phyloP scores from a whole-genome alignment of 2,329 filamentous ascomycete genomes.

The Penicillium nordicum region DNA sequence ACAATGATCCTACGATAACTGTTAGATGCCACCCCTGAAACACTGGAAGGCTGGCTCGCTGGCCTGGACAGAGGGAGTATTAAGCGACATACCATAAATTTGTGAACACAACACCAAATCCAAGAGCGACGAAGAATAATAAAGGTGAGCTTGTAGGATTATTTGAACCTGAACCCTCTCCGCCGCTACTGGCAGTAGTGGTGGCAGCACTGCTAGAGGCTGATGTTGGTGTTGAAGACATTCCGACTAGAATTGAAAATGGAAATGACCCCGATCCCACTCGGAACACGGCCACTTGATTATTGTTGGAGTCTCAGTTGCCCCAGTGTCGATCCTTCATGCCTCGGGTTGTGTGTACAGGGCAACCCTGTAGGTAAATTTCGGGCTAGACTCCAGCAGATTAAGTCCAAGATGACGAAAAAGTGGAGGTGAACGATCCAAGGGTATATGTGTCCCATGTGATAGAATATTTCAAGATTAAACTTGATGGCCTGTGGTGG shows the following conservation, averaged over 20 bases:
- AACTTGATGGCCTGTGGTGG: not conserved
- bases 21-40: conserved; percentile 8
- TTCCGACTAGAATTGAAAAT: conserved; percentile 12
- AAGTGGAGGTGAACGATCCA: not conserved
- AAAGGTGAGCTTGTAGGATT: conserved; percentile 66
- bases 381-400: not conserved
- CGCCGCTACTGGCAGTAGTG: conserved; percentile 26
- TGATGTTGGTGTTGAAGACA: conserved; percentile 31
- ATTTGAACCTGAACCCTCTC: conserved; percentile 37
- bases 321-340: conserved; percentile 6
- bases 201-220: conserved; percentile 26
- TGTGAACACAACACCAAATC: conserved; percentile 97
- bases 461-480: not conserved
- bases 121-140: conserved; percentile 90
- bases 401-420: not conserved
- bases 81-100: conserved; percentile 78
- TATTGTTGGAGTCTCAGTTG: conserved; percentile 4
- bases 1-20: conserved; percentile 83
- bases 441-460: not conserved
- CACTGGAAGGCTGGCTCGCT: not conserved
- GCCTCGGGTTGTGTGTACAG: conserved; percentile 5
- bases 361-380: not conserved
- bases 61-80: not conserved
- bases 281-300: not conserved
- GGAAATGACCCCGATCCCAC: not conserved